Base-by-base conservation (phyloP, 139 green algal species). In the Auxenochlorella pyrenoidosa region DNA sequence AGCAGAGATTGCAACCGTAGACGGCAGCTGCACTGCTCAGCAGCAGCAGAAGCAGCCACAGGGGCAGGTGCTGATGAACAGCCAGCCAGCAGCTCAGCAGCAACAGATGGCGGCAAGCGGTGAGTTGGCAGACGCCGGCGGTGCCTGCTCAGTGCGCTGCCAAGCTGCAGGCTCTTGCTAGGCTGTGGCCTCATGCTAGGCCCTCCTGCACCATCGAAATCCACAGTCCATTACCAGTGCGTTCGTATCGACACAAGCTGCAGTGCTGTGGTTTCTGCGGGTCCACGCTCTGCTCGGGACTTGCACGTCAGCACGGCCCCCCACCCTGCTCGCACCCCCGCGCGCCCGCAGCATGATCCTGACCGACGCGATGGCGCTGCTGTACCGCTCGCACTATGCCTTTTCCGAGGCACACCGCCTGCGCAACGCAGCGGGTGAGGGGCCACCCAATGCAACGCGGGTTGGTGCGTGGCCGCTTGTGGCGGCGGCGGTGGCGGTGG, bases 351-450 rank as follows among this genome's bases (percentile, higher is more conserved):
- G 91, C 66, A 85, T 95, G 59, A 78, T 95, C 21, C 58, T 95
- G 15, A 85, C 91, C 54, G 93, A 95, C 44, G 93, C 89, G 6
- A 87, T 91, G 82, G 85, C 93, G 3, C 58, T 94, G 75, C 24
- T 95, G 24, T 95, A 94, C 83, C 91, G 93, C 34, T 82, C 89
- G 0, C 92, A 95, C 88, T 94, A 88, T 63, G 93, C 88, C 22
- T 91, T 93, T 54, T 51, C 77, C 6, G 60, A 84, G 60, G 79
- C 91, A 38, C 36, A 72, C 58, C 84, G 85, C 36, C 75, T 94
- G 28, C 87, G 59, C 63, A 92, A 75, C 15, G 60, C 26, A 15
- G 58, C 38, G 34, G 84, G 38, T 86, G 86, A 16, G 72, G 21
- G 18, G 73, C 12, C 44, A 36, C 28, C 75, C 21, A 16, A 16